phyloP scores from a whole-genome alignment of 2,329 filamentous ascomycete genomes.

The Septoria linicola region DNA sequence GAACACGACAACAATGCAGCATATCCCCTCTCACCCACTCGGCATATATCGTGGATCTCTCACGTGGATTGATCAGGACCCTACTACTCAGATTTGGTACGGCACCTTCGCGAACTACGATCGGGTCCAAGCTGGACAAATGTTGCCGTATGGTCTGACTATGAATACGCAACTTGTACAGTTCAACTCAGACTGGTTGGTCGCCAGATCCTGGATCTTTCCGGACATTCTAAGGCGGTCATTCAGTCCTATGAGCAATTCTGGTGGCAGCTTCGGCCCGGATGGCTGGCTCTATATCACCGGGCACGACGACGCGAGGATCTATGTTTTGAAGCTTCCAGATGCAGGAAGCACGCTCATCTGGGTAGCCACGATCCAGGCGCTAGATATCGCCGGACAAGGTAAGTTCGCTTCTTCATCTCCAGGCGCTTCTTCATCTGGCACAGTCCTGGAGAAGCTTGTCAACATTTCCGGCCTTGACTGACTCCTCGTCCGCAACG shows the following conservation, averaged over 20 bases:
- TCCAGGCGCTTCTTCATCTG: too few relatives aligned
- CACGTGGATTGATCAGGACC: slow-evolving; percentile 9
- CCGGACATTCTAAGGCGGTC: slow-evolving; percentile 4
- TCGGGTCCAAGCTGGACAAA: slow-evolving; percentile 11
- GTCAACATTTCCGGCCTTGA: too few relatives aligned
- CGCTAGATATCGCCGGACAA: slow-evolving; percentile 9
- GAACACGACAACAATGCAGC: slow-evolving; percentile 9
- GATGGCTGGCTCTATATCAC: slow-evolving; percentile 14
- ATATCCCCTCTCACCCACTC: slow-evolving; percentile 5
- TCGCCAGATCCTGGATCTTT: slow-evolving; percentile 10
- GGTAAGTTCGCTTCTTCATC: too few relatives aligned
- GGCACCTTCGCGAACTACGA: slow-evolving; percentile 13
- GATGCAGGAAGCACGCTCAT: slow-evolving; percentile 3
- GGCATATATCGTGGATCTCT: slow-evolving; percentile 9
- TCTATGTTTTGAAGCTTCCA: slow-evolving; percentile 14
- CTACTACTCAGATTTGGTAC: not conserved
- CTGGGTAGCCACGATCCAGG: slow-evolving; percentile 7
- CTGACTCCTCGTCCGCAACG: too few relatives aligned
- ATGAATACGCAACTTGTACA: slow-evolving; percentile 13
- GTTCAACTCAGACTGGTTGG: slow-evolving; percentile 3
- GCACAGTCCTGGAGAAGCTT: too few relatives aligned
- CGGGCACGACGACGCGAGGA: slow-evolving; percentile 5
- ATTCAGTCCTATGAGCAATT: slow-evolving; percentile 12
- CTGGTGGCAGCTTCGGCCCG: slow-evolving; percentile 9
- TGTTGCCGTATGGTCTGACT: slow-evolving; percentile 3